These are phyloP conservation scores for Elsinoe batatas DNA, from an alignment of 2,329 filamentous ascomycete genomes.

Conservation along the genomic window DNA sequence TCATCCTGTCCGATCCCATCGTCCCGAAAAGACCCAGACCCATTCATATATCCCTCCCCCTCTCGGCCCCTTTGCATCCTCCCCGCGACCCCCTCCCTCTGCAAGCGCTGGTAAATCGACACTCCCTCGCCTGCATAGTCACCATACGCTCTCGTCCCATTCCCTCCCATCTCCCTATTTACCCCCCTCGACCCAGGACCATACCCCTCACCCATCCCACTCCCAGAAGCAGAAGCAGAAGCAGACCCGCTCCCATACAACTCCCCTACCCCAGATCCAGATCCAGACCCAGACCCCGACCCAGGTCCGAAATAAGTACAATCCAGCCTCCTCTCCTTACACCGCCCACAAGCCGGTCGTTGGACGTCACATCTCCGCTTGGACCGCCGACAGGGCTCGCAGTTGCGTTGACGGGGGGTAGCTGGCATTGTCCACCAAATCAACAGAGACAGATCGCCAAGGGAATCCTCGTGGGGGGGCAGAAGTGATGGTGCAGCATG, in stretches of 20 bases:
- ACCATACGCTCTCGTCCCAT: not conserved
- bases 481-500: too few relatives aligned
- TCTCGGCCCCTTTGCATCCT: not conserved
- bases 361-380: constrained; percentile 5
- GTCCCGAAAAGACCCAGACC: not conserved
- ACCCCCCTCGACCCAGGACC: too few relatives aligned
- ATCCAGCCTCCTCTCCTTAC: not conserved
- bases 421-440: too few relatives aligned
- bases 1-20: not conserved
- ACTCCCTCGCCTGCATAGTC: not conserved
- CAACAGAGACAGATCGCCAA: too few relatives aligned
- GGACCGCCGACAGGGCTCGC: constrained; percentile 2
- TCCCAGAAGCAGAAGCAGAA: not conserved
- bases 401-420: constrained; percentile 2
- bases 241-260: not conserved
- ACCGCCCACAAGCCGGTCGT: not conserved
- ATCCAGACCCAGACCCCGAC: not conserved
- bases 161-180: too few relatives aligned
- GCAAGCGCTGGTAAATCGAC: not conserved
- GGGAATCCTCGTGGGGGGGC: too few relatives aligned
- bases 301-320: not conserved
- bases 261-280: not conserved
- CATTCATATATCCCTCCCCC: not conserved
- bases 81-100: not conserved
- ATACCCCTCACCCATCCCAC: not conserved